A percentile compares a stretch with the other conserved stretches of the same genome.
These are phyloP conservation scores for Solanum pinnatisectum DNA, from an alignment of 257 asterid genomes.

Conservation along the genomic window DNA sequence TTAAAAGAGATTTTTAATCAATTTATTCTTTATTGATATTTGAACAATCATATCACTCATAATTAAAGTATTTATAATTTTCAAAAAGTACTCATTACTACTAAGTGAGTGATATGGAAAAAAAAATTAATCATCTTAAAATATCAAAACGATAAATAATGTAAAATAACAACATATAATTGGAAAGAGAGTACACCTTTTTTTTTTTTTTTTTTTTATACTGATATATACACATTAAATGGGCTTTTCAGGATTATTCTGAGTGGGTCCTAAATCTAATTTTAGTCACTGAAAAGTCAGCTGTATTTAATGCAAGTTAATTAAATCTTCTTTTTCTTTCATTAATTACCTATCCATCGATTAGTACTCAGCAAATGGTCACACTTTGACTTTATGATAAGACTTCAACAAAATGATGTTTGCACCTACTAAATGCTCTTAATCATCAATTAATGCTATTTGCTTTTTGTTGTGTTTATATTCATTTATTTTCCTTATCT, in stretches of 20 bases:
- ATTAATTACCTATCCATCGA: background rate
- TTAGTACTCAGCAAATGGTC: background rate
- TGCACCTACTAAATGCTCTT: background rate
- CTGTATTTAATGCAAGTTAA: conserved; percentile 10
- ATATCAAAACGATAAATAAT: background rate
- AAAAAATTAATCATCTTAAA: background rate
- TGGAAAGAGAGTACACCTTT: background rate
- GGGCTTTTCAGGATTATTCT: background rate
- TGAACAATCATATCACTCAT: background rate
- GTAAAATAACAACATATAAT: background rate
- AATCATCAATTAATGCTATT: background rate
- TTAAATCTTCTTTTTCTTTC: background rate
- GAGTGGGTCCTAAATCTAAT: background rate
- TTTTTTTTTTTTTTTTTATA: no score
- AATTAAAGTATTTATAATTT: background rate
- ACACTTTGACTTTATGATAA: conserved; percentile 9
- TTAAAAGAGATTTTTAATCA: background rate
- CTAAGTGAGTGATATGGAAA: background rate
- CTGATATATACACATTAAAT: background rate
- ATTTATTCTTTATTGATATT: background rate
- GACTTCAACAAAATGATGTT: background rate
- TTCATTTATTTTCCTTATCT: background rate
- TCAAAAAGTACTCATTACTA: background rate
- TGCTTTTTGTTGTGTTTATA: background rate
- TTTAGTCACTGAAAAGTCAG: conserved; percentile 10